Base-by-base conservation (phyloP, 1,284 basidiomycete species). In the Melampsora americana region DNA sequence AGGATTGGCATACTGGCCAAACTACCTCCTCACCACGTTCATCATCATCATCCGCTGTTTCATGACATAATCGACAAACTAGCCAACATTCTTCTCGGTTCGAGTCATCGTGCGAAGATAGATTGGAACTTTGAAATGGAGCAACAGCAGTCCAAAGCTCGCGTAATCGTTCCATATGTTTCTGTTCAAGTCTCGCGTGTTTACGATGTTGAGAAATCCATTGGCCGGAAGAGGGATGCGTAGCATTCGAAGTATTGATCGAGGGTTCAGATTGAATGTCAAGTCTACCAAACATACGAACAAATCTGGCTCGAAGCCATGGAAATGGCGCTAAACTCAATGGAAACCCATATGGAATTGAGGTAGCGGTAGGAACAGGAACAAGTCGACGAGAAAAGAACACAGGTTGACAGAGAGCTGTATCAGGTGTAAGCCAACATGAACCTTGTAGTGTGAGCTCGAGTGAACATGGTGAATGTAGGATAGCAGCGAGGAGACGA, bases 171-270 rank as follows among this genome's bases (percentile, higher is more conserved):
- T 66, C 70, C 9, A 66, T 28, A n/a, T 59, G 70, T 39, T 73
- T 73, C 26, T 53, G 28, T 59, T 73, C 70, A 23, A 62, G 60
- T 6, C 44, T 42, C 9, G 60, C 48, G 35, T 30, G 23, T 44
- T 50, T 62, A 6, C 64, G 62, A 20, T 66, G 64, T 53, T 65
- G 46, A n/a, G 70, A 73, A 59, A 73, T 53, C 70, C 70, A 66
- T 26, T 39, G 30, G 16, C 53, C 26, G 35, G 56, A 69, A 32
- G 60, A 32, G 4, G 60, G 26, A 20, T 30, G 56, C 18, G 26
- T 18, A 4, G 9, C 23, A 32, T 9, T 66, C 11, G 65, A 16
- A 7, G 59, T 28, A 28, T n/a, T 42, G 42, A n/a, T 66, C 20
- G 12, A 20, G 35, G 20, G 46, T 16, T 32, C 30, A 59, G 62